These are phyloP conservation scores for Cucumis sativus DNA, from an alignment of 306 rosid genomes.

Conservation along the genomic window DNA sequence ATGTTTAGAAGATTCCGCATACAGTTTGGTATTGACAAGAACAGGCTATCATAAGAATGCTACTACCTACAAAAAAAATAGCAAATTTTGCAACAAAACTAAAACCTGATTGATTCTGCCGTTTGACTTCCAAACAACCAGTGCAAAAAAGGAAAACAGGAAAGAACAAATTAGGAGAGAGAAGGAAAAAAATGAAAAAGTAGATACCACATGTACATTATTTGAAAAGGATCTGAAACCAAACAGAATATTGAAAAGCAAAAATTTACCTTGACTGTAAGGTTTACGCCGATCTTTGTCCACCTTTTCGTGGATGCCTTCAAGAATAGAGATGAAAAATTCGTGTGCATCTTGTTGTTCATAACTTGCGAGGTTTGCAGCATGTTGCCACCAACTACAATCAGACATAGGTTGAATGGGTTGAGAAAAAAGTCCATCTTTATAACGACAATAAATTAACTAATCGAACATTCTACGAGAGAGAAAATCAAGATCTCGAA, in stretches of 20 bases:
- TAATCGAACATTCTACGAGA: neutral
- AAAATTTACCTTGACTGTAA: slow-evolving; percentile 52
- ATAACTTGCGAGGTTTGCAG: slow-evolving; percentile 86
- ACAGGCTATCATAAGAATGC: neutral
- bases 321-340: slow-evolving; percentile 92
- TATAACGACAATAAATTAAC: neutral
- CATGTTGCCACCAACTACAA: slow-evolving; percentile 97
- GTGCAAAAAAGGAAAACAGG: neutral
- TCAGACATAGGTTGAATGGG: neutral
- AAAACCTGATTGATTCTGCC: neutral
- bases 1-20: neutral
- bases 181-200: neutral
- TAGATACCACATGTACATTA: neutral
- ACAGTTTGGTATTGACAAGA: neutral
- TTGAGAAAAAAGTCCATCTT: neutral
- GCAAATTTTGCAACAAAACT: neutral
- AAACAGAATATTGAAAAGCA: neutral
- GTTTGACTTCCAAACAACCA: neutral
- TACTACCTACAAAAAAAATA: neutral
- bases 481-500: neutral
- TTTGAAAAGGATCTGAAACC: slow-evolving; percentile 2
- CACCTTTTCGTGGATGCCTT: slow-evolving; percentile 89
- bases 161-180: neutral
- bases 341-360: slow-evolving; percentile 99
- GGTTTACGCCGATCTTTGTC: slow-evolving; percentile 61